Conservation (phyloP, 192 early-diverging fungal species). For the Funneliformis mosseae region DNA sequence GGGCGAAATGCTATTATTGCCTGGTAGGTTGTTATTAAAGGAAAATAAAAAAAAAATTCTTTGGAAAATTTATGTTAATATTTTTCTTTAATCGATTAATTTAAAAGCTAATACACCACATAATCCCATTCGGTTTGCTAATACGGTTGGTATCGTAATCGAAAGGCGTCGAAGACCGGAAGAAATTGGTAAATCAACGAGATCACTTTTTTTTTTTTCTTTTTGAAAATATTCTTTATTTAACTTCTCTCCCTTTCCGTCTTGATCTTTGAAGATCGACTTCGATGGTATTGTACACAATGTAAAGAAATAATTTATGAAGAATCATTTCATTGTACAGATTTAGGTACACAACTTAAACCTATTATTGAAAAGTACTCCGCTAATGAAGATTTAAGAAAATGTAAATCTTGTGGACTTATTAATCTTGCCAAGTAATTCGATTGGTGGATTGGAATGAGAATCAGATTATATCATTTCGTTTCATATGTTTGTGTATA, state of each 20-base stretch:
- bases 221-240: neutral
- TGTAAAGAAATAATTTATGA: slow-evolving; percentile 86
- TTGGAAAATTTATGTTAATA: neutral
- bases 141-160: slow-evolving; percentile 96
- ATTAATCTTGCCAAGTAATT: too few species aligned
- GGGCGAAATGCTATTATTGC: slow-evolving; percentile 96
- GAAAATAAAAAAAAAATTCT: neutral
- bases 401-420: too few species aligned
- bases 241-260: neutral
- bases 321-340: too few species aligned
- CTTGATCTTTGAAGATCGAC: slow-evolving; percentile 64
- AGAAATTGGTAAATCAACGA: slow-evolving; percentile 57
- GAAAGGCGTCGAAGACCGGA: slow-evolving; percentile 81
- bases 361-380: too few species aligned
- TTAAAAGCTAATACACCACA: slow-evolving; percentile 83
- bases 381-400: too few species aligned
- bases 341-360: too few species aligned
- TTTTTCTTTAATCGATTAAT: slow-evolving; percentile 2
- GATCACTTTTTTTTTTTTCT: neutral
- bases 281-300: slow-evolving; percentile 94
- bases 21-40: slow-evolving; percentile 54
- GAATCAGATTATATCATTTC: too few species aligned
- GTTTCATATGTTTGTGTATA: too few species aligned
- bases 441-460: too few species aligned
- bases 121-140: slow-evolving; percentile 89